A percentile compares a stretch with the other conserved stretches of the same genome.
Conservation (phyloP, 441 rosid genomes). For the Erysimum cheiri region DNA sequence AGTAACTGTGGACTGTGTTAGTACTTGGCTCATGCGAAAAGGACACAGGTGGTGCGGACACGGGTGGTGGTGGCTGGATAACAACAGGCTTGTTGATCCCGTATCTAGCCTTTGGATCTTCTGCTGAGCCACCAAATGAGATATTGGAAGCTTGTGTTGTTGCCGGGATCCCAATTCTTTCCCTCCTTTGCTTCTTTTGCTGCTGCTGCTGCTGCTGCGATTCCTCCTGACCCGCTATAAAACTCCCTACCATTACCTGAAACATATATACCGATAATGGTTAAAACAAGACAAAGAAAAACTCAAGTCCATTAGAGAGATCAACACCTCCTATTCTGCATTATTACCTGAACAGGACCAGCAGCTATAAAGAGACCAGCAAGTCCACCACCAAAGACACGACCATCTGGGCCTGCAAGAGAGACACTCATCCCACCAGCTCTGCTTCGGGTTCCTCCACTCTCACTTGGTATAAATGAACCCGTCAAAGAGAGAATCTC, state of each 20-base stretch:
- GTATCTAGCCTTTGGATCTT: conserved; percentile 42
- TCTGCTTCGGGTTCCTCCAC: conserved; percentile 79
- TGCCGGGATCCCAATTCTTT: conserved; percentile 25
- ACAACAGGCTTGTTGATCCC: conserved; percentile 39
- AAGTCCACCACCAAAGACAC: conserved; percentile 94
- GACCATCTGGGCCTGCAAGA: conserved; percentile 92
- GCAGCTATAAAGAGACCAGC: conserved; percentile 93
- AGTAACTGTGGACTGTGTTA: conserved; percentile 27
- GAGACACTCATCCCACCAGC: conserved; percentile 98
- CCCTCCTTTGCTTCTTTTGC: conserved; percentile 41
- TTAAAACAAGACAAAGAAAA: background rate
- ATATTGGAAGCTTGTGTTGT: conserved; percentile 41
- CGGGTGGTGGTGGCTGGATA: conserved; percentile 32
- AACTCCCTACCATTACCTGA: conserved; percentile 43
- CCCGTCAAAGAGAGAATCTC: conserved; percentile 96
- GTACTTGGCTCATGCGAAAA: conserved; percentile 37
- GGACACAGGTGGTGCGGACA: conserved; percentile 42
- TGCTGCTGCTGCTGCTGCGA: conserved; percentile 34
- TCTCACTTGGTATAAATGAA: conserved; percentile 76
- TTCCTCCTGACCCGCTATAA: conserved; percentile 39
- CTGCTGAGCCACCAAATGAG: conserved; percentile 39
- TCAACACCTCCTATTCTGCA: conserved; percentile 3
- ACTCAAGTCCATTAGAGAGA: background rate
- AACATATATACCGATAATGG: conserved; percentile 4
- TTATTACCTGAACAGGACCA: conserved; percentile 89